Evolutionary conservation across 2,329 filamentous ascomycete species (phyloP), one percentile per base, ranked within the genome.

Genomic region (Atkinsonella hypoxylon): DNA sequence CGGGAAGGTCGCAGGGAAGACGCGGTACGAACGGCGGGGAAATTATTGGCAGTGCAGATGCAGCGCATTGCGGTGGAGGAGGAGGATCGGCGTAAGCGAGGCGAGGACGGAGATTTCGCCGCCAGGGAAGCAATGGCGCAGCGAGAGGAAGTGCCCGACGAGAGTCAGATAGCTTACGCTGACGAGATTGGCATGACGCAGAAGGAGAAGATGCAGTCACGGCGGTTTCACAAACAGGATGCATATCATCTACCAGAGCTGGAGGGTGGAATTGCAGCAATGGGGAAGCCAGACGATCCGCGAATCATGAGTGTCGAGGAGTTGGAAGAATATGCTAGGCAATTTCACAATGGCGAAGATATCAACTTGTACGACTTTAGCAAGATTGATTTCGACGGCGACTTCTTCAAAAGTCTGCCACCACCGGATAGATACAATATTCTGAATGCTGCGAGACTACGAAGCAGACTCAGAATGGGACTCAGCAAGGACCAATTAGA

Each of bases 261-360:
- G 32, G 81, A 88, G 51, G 82, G 81, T 34, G 82, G 83, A 44
- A 82, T 98, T 51, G 81, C 85, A 49, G 82, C 84, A 53, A 94
- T 96, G 88, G 89, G 89, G 2, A 86, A 83, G 48, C 85, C 88
- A 4, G 88, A 96, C 55, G 93, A 98, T 66, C 91, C 91, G 3
- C 79, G 94, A 15, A 91, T 98, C 59, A 97, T 98, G 93, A 94
- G 86, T 49, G 79, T 94, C 22, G 89, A 95, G 61, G 91, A 98
- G 63, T 70, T 98, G 52, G 89, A 97, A 67, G 85, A 91, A 57
- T 98, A 98, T 64, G 91, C 94, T 3, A 77, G 84, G 48, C 90
- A 97, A 56, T 97, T 97, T 61, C 81, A 96, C 60, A 82, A 81
- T 54, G 93, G 93, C 50, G 89, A 97, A 67, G 91, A 97, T 64